phyloP scores from a whole-genome alignment of 768 basidiomycete species.

The Boletus tylopilopsis region DNA sequence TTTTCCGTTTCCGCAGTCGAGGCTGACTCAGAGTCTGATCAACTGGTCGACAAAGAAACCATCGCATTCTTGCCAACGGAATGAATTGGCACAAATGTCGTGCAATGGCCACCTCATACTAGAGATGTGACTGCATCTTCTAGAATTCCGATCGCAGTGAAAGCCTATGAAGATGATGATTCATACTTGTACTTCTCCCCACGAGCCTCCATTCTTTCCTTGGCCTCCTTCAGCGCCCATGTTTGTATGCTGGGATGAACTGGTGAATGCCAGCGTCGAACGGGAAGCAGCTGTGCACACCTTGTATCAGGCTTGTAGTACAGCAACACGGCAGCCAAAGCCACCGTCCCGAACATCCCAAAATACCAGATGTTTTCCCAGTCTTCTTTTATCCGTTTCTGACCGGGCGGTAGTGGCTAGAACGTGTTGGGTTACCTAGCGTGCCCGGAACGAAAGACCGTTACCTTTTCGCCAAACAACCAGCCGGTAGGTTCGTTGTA shows the following conservation, averaged over 20 bases:
- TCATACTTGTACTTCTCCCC: conserved; percentile 87
- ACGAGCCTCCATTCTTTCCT: conserved; percentile 86
- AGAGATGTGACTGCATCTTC: neutral
- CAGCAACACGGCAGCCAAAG: conserved; percentile 65
- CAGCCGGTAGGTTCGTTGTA: conserved; percentile 89
- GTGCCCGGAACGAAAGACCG: neutral
- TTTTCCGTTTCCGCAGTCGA: no score
- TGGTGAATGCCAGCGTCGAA: conserved; percentile 1
- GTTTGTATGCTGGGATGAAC: conserved; percentile 66
- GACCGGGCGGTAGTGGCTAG: conserved; percentile 73
- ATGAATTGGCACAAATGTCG: no score
- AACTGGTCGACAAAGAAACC: no score
- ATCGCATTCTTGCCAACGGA: no score
- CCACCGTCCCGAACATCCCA: conserved; percentile 90
- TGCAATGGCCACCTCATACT: no score
- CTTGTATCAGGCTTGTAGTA: conserved; percentile 95
- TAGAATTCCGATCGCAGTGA: neutral
- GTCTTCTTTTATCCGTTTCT: conserved; percentile 82
- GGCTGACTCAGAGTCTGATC: no score
- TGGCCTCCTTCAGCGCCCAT: conserved; percentile 90
- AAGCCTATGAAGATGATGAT: conserved; percentile 42
- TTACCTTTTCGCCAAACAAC: conserved; percentile 87
- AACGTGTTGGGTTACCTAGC: conserved; percentile 1
- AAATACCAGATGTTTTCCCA: conserved; percentile 92
- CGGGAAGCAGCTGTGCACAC: conserved; percentile 39